These are phyloP conservation scores for Blastocrithidia nonstop DNA, from an alignment of 208 protist species.

Conservation along the genomic window DNA sequence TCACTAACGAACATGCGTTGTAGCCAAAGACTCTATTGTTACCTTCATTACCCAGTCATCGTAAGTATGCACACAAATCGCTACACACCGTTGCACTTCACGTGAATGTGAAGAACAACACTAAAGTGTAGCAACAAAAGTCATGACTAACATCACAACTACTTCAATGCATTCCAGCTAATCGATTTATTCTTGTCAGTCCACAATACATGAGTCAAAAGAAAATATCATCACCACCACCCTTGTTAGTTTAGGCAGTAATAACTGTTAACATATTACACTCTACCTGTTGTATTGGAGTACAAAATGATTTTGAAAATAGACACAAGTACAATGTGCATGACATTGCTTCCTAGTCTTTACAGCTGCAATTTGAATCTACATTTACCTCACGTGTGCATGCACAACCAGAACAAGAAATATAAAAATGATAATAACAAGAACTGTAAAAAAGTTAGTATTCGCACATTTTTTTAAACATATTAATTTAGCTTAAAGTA, in stretches of 20 bases:
- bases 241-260: conserved; percentile 10
- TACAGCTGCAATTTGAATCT: conserved; percentile 26
- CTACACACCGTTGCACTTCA: conserved; percentile 36
- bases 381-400: background rate
- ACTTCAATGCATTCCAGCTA: conserved; percentile 35
- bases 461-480: too few relatives aligned
- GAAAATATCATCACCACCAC: conserved; percentile 7
- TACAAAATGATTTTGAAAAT: conserved; percentile 29
- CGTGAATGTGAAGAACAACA: conserved; percentile 77
- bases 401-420: too few relatives aligned
- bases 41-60: too few relatives aligned
- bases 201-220: conserved; percentile 10
- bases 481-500: too few relatives aligned
- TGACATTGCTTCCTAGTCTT: conserved; percentile 25
- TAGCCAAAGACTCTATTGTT: too few relatives aligned
- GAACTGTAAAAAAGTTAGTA: too few relatives aligned
- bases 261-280: conserved; percentile 47
- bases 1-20: too few relatives aligned
- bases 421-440: conserved; percentile 1
- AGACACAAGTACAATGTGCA: conserved; percentile 54
- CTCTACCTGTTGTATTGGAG: conserved; percentile 61
- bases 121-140: conserved; percentile 52
- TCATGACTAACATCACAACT: conserved; percentile 19
- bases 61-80: background rate
- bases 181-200: conserved; percentile 59